phyloP scores from a whole-genome alignment of 2,329 filamentous ascomycete genomes.

The Tolypocladium sp. region DNA sequence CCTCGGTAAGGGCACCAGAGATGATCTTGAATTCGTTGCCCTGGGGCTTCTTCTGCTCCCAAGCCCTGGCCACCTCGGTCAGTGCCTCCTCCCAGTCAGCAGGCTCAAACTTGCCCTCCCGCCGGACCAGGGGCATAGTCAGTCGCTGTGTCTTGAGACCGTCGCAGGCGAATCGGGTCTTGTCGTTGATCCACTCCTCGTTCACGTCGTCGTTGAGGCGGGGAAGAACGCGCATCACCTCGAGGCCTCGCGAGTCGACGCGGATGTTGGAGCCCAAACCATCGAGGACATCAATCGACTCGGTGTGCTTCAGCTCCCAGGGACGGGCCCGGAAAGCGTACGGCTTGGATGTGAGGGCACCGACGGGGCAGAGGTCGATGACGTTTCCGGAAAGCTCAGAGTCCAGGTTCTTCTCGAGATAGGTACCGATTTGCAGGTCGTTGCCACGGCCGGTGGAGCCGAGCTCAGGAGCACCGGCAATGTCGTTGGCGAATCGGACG shows the following conservation, averaged over 20 bases:
- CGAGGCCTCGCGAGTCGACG: conserved; percentile 83
- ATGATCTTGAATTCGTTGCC: conserved; percentile 94
- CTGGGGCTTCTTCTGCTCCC: conserved; percentile 69
- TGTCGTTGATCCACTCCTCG: conserved; percentile 99
- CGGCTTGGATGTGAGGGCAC: conserved; percentile 91
- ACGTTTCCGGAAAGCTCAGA: conserved; percentile 95
- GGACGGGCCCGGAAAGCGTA: conserved; percentile 95
- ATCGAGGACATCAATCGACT: conserved; percentile 91
- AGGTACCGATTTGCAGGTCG: conserved; percentile 95
- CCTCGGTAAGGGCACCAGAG: conserved; percentile 83
- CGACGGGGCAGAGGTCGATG: conserved; percentile 95
- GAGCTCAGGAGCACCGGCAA: conserved; percentile 91
- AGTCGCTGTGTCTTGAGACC: conserved; percentile 93
- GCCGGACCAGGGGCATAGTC: conserved; percentile 82
- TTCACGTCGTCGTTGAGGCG: conserved; percentile 96
- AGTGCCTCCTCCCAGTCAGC: conserved; percentile 94
- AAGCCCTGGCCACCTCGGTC: conserved; percentile 74
- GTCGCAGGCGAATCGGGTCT: conserved; percentile 92
- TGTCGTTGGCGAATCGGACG: conserved; percentile 93
- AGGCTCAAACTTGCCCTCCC: conserved; percentile 83
- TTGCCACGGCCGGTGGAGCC: conserved; percentile 93
- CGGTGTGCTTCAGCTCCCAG: conserved; percentile 94
- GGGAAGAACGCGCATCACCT: conserved; percentile 91
- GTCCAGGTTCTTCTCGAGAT: conserved; percentile 88
- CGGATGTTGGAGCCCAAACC: conserved; percentile 90